A percentile compares a stretch with the other conserved stretches of the same genome.
These are phyloP conservation scores for Pelargonium fulgidum DNA, from an alignment of 441 rosid genomes.

Conservation along the genomic window DNA sequence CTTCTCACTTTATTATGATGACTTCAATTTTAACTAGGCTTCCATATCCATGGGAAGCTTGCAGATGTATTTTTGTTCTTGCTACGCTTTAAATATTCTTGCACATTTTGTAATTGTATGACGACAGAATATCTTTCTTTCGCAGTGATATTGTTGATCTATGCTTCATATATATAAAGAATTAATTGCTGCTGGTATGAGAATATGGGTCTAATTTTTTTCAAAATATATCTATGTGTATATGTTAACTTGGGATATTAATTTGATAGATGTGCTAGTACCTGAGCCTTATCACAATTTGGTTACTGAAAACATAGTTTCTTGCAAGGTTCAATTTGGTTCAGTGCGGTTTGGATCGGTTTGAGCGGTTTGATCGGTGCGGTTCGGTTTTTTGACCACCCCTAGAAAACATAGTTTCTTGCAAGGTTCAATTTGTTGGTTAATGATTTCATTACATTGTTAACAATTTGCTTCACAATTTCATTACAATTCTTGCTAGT, in stretches of 20 bases:
- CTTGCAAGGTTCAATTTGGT: no score
- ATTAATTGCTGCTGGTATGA: constrained; percentile 69
- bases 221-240: no score
- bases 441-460: not conserved
- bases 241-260: no score
- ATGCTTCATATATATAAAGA: constrained; percentile 87
- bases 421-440: not conserved
- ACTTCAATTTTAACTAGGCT: constrained; percentile 33
- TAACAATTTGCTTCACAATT: not conserved
- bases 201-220: constrained; percentile 54
- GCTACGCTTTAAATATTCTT: not conserved
- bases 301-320: no score
- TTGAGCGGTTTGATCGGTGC: no score
- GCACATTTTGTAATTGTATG: not conserved
- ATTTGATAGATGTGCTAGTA: no score
- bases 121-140: constrained; percentile 14
- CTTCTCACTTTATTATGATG: no score
- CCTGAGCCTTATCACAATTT: no score
- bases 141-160: constrained; percentile 58
- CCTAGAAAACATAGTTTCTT: not conserved
- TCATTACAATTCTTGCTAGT: no score
- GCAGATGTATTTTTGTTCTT: constrained; percentile 45
- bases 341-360: no score
- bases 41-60: constrained; percentile 60
- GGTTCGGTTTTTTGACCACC: no score